These are phyloP conservation scores for Ambrosia artemisiifolia DNA, from an alignment of 129 eudicot species.

Conservation along the genomic window DNA sequence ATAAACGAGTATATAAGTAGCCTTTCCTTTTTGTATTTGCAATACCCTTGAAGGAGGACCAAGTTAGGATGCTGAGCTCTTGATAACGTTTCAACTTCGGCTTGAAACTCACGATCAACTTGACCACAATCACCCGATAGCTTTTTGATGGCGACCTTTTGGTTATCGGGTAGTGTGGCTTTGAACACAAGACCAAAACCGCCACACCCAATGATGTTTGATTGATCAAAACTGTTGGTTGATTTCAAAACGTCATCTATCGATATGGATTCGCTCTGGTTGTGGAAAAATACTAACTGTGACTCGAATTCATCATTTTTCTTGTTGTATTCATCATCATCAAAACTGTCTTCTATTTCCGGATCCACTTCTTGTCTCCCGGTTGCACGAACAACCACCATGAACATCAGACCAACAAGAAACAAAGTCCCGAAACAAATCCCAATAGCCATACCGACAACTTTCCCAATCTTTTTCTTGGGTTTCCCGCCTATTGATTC, in stretches of 20 bases:
- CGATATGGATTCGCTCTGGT: constrained; percentile 33
- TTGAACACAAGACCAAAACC: constrained; percentile 76
- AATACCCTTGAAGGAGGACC: constrained; percentile 74
- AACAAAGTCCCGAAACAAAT: constrained; percentile 48
- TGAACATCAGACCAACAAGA: constrained; percentile 37
- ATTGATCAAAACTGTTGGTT: constrained; percentile 63
- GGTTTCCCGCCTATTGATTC: constrained; percentile 8
- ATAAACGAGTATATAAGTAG: constrained; percentile 64
- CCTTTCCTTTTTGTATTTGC: constrained; percentile 52
- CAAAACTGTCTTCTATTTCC: constrained; percentile 29
- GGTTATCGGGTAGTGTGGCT: constrained; percentile 54
- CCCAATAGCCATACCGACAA: constrained; percentile 61
- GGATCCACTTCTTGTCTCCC: constrained; percentile 43
- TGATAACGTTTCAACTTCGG: constrained; percentile 70
- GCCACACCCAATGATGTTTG: constrained; percentile 75
- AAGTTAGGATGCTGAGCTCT: constrained; percentile 72
- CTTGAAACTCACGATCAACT: constrained; percentile 72
- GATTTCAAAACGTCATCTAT: constrained; percentile 59
- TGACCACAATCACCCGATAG: constrained; percentile 65
- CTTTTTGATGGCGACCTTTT: constrained; percentile 64
- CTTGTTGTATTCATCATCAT: constrained; percentile 25
- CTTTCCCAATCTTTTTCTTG: constrained; percentile 33
- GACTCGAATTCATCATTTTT: constrained; percentile 43
- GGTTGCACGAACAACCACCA: constrained; percentile 42
- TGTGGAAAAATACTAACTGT: constrained; percentile 46